Evolutionary conservation across 2,329 filamentous ascomycete species (phyloP).

Genomic region (Paracamarosporium sp.): DNA sequence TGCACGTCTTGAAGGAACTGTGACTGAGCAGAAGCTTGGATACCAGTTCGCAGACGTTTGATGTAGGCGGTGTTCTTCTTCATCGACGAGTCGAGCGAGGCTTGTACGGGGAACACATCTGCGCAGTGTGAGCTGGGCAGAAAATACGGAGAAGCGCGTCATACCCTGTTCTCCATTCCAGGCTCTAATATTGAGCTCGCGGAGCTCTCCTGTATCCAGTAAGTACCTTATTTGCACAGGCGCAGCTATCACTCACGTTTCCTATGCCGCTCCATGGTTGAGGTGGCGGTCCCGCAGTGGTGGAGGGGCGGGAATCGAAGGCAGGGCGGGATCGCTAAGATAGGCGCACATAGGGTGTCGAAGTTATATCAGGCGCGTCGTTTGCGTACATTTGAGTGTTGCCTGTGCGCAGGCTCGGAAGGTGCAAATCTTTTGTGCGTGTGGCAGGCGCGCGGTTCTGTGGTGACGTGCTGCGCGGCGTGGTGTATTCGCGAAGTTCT

Average conservation of each 20-base stretch:
- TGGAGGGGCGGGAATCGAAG: constrained; percentile 43
- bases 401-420: constrained; percentile 28
- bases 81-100: constrained; percentile 88
- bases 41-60: constrained; percentile 89
- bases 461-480: background rate
- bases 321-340: constrained; percentile 38
- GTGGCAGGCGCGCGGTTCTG: constrained; percentile 6
- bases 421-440: constrained; percentile 24
- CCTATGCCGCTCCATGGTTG: constrained; percentile 57
- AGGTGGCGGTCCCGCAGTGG: constrained; percentile 33
- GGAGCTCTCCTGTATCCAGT: constrained; percentile 75
- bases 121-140: constrained; percentile 26
- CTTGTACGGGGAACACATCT: constrained; percentile 81
- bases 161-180: constrained; percentile 90
- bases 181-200: constrained; percentile 82
- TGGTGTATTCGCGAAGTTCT: constrained; percentile 25
- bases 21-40: constrained; percentile 77
- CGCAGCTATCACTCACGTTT: constrained; percentile 48
- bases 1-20: constrained; percentile 92
- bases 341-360: constrained; percentile 44
- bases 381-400: constrained; percentile 42
- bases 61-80: constrained; percentile 99
- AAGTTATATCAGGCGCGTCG: constrained; percentile 39
- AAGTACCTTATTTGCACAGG: constrained; percentile 18
- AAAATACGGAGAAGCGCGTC: constrained; percentile 19